Conservation (phyloP, 2,329 filamentous ascomycete genomes). For the Tolypocladium cylindrosporum region DNA sequence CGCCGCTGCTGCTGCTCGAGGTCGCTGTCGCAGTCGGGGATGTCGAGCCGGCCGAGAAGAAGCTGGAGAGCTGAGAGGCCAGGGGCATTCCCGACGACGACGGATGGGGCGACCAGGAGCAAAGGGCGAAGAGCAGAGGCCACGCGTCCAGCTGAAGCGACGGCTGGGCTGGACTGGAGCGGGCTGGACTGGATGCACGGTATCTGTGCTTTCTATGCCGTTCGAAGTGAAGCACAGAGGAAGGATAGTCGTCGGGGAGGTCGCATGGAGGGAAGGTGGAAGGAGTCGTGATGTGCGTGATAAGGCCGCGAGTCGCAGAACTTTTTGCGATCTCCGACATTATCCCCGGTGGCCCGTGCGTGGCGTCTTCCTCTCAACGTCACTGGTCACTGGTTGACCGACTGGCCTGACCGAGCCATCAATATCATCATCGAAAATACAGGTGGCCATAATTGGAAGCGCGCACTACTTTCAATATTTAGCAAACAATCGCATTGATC, state of each 20-base stretch:
- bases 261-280: neutral
- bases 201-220: neutral
- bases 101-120: neutral
- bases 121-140: neutral
- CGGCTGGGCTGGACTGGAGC: neutral
- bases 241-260: neutral
- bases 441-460: neutral
- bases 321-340: neutral
- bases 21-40: slow-evolving; percentile 5
- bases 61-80: slow-evolving; percentile 4
- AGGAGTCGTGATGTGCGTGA: neutral
- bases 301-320: neutral
- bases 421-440: neutral
- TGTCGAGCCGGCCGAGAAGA: slow-evolving; percentile 2
- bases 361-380: neutral
- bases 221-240: neutral
- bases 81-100: slow-evolving; percentile 3
- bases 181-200: neutral
- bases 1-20: slow-evolving; percentile 3
- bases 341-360: neutral
- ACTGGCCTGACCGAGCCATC: neutral
- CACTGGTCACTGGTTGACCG: neutral
- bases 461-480: no score
- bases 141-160: neutral
- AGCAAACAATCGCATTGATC: no score